Evolutionary conservation across 2,329 filamentous ascomycete species (phyloP), one percentile per base, ranked within the genome.

Genomic region (Leptographium flavum): DNA sequence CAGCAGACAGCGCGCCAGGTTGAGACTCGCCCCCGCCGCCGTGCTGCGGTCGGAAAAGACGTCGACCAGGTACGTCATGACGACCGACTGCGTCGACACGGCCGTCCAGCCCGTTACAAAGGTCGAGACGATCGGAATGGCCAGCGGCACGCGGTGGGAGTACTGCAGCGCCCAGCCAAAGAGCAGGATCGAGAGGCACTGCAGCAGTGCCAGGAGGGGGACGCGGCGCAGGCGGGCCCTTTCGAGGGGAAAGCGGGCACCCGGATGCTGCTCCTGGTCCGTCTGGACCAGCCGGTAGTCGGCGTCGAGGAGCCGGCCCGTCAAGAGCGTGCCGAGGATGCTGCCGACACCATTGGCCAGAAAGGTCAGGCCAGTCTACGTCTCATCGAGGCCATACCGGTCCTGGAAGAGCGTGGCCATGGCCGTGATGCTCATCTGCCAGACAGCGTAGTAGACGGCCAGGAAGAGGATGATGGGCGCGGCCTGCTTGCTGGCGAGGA

Each of bases 211-310:
- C 42, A 70, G 70, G 1, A 69, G 21, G 1, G 67, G 68, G 0
- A 73, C 55, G 0, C 69, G 61, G 2, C 70, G 65, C 1, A 76
- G 64, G 1, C 72, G 68, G 0, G 71, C 69, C 28, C 59, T 65
- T 52, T 75, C 71, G 43, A 75, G 75, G 4, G 58, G 57, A 39
- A 73, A 59, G 50, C 67, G 68, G 74, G 72, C 49, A 73, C 76
- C 45, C 65, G 69, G 47, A 73, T 71, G 51, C 84, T 71, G 2
- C 9, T 35, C 44, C 31, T 33, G 23, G 4, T 22, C 4, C 3
- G 25, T n/a, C 23, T 41, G 32, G 39, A 79, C 71, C 25, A 81
- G 72, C 4, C 76, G 69, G 58, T 84, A 93, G 57, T 87, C 87
- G 67, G 73, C 76, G 58, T 76, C 70, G 33, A 74, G 61, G 3